Percentiles rank a stretch among this genome's conserved stretches.
phyloP scores from a whole-genome alignment of 768 basidiomycete species.

The Boletus sp. region DNA sequence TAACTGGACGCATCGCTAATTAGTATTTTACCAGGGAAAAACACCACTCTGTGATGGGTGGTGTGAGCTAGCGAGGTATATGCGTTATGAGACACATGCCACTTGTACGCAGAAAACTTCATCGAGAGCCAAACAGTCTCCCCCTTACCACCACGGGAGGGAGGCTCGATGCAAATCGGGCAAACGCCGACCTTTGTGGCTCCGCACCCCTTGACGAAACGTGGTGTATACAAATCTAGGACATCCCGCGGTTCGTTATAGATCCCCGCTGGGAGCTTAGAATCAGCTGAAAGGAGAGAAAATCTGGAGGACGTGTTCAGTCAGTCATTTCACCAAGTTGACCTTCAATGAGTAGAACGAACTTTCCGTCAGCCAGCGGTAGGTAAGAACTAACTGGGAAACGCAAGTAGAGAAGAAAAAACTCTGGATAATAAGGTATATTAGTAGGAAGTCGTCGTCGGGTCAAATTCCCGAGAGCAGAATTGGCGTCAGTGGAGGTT shows the following conservation, averaged over 20 bases:
- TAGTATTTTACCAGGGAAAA: conserved; percentile 3
- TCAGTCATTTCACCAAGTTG: background rate
- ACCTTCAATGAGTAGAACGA: conserved; percentile 19
- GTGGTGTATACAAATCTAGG: conserved; percentile 75
- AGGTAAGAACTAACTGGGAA: conserved; percentile 66
- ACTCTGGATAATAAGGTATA: conserved; percentile 47
- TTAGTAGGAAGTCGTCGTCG: conserved; percentile 51
- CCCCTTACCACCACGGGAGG: conserved; percentile 59
- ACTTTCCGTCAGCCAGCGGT: conserved; percentile 40
- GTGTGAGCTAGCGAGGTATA: conserved; percentile 2
- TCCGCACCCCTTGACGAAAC: conserved; percentile 72
- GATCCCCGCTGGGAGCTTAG: conserved; percentile 37
- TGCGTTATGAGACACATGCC: conserved; percentile 38
- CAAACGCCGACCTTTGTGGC: conserved; percentile 71
- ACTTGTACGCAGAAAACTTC: conserved; percentile 86
- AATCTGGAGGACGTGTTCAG: conserved; percentile 13
- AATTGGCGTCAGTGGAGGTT: background rate
- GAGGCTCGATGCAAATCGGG: conserved; percentile 68
- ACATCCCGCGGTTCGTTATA: conserved; percentile 60
- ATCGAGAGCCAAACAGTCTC: conserved; percentile 70
- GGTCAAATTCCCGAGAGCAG: conserved; percentile 1
- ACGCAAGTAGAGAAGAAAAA: conserved; percentile 65
- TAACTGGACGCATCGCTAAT: conserved; percentile 46
- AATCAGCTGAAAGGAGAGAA: conserved; percentile 14
- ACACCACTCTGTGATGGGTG: conserved; percentile 18